phyloP scores from a whole-genome alignment of 2,329 filamentous ascomycete genomes.

The Leptoxyphium fumago region DNA sequence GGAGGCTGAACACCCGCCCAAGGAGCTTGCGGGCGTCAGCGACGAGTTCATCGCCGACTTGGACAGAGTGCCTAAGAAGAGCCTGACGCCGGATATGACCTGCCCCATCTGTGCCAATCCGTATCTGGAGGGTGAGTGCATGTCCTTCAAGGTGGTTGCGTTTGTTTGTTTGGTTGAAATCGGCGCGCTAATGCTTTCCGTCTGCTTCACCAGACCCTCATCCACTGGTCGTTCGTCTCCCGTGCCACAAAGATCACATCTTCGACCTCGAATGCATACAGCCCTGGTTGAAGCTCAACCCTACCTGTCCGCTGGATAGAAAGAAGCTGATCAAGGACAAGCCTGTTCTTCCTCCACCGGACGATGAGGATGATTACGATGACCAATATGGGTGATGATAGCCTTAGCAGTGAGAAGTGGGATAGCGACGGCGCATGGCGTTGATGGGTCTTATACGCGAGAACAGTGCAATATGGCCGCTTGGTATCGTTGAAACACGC shows the following conservation, averaged over 20 bases:
- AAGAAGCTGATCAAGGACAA: conserved; percentile 42
- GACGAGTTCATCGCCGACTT: conserved; percentile 47
- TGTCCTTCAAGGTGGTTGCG: not conserved
- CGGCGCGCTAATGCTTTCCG: not conserved
- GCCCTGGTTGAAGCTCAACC: conserved; percentile 49
- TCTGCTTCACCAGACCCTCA: conserved; percentile 32
- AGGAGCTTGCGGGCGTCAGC: conserved; percentile 44
- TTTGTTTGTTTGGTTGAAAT: not conserved
- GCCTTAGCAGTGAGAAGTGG: not conserved
- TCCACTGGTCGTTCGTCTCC: conserved; percentile 47
- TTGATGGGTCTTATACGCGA: too few relatives aligned
- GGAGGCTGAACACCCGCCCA: conserved; percentile 43
- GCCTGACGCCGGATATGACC: conserved; percentile 36
- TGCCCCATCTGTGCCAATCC: conserved; percentile 48
- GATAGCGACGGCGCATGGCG: too few relatives aligned
- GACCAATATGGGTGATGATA: conserved; percentile 31
- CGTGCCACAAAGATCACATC: conserved; percentile 46
- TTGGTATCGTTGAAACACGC: too few relatives aligned
- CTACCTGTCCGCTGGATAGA: conserved; percentile 49
- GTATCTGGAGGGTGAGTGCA: conserved; percentile 40
- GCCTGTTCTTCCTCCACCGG: conserved; percentile 14
- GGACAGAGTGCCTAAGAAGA: conserved; percentile 42
- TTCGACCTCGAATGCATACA: conserved; percentile 52
- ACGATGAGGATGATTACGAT: conserved; percentile 38
- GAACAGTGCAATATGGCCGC: too few relatives aligned